phyloP scores from a whole-genome alignment of 305 asterid species.

The Fraxinus angustifolia region DNA sequence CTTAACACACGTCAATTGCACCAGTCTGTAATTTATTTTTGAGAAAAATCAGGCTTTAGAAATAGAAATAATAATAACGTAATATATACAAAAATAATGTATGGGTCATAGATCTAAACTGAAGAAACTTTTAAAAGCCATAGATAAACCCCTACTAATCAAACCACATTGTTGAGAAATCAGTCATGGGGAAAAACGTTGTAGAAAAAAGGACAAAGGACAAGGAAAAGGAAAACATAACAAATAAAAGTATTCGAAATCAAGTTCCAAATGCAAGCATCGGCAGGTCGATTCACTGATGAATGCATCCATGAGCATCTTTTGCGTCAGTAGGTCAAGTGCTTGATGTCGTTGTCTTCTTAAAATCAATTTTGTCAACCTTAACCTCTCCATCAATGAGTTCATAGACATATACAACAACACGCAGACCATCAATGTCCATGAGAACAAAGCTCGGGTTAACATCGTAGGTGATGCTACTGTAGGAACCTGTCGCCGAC shows the following conservation, averaged over 20 bases:
- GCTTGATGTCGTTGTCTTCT: constrained; percentile 68
- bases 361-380: constrained; percentile 93
- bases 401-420: constrained; percentile 91
- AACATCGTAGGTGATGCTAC: constrained; percentile 94
- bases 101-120: background rate
- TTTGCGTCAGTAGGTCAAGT: constrained; percentile 12
- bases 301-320: background rate
- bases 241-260: background rate
- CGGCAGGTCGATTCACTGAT: background rate
- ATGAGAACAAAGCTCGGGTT: constrained; percentile 96
- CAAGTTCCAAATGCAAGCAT: background rate
- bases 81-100: background rate
- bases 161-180: background rate
- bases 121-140: background rate
- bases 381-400: constrained; percentile 97
- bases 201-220: background rate
- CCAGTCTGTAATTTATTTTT: background rate
- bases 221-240: background rate
- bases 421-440: constrained; percentile 95
- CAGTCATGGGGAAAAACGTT: background rate
- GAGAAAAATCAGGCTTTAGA: background rate
- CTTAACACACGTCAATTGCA: no score
- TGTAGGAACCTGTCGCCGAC: constrained; percentile 96
- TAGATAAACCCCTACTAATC: background rate
- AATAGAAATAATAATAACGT: background rate